These are phyloP conservation scores for Setaria italica DNA, from an alignment of 202 grass and related monocot species.

Conservation along the genomic window DNA sequence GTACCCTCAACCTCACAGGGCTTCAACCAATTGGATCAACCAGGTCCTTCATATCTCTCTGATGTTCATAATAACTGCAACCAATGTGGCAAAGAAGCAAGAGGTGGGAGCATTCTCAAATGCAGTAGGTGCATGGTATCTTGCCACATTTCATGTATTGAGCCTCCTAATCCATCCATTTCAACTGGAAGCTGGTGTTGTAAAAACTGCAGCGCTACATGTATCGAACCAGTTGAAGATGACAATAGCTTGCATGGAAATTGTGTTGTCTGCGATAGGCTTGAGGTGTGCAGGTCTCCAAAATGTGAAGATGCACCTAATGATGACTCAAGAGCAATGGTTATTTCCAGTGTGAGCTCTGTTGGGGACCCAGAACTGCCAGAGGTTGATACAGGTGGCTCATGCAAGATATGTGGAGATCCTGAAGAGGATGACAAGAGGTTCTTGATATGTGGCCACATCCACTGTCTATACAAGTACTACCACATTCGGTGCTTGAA, in stretches of 20 bases:
- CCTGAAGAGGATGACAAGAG: constrained; percentile 70
- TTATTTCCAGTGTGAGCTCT: constrained; percentile 43
- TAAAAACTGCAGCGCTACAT: constrained; percentile 46
- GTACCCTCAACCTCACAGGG: constrained; percentile 43
- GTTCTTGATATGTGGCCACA: constrained; percentile 68
- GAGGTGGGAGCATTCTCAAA: constrained; percentile 50
- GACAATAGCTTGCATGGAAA: constrained; percentile 46
- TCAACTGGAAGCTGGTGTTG: constrained; percentile 68
- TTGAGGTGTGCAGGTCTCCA: constrained; percentile 44
- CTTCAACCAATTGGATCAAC: constrained; percentile 51
- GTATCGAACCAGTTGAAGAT: constrained; percentile 36
- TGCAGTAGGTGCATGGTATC: constrained; percentile 65
- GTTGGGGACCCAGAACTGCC: constrained; percentile 38
- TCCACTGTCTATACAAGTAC: constrained; percentile 74
- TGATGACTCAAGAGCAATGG: constrained; percentile 51
- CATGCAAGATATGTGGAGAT: constrained; percentile 78
- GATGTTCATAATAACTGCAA: constrained; percentile 49
- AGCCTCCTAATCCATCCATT: constrained; percentile 51
- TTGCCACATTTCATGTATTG: constrained; percentile 70
- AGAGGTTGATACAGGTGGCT: constrained; percentile 38
- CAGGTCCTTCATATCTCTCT: constrained; percentile 43
- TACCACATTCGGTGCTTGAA: constrained; percentile 79
- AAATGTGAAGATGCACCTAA: constrained; percentile 37
- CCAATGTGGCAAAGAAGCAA: constrained; percentile 55
- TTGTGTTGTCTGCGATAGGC: constrained; percentile 58